phyloP scores from a whole-genome alignment of 768 basidiomycete genomes.

The Suillus tomentosus region DNA sequence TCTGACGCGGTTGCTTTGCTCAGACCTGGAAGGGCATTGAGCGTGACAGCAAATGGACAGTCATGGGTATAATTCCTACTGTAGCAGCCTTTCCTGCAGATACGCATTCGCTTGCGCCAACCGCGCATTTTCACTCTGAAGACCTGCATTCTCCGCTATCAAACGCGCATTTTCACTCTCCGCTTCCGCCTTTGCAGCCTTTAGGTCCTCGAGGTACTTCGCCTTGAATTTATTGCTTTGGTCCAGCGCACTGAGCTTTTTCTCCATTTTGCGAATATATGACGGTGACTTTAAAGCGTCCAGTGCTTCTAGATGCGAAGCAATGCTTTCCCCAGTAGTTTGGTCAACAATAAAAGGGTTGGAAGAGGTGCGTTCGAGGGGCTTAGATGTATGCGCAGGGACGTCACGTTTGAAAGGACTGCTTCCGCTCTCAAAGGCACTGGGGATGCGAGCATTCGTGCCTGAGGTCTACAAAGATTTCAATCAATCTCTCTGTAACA shows the following conservation, averaged over 20 bases:
- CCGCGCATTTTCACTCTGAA: constrained; percentile 19
- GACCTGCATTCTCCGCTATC: constrained; percentile 6
- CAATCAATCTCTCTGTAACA: neutral
- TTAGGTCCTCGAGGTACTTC: constrained; percentile 17
- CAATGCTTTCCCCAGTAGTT: neutral
- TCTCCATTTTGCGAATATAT: constrained; percentile 42
- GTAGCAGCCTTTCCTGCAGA: constrained; percentile 12
- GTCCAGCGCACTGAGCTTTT: constrained; percentile 37
- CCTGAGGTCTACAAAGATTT: constrained; percentile 9
- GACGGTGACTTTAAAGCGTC: constrained; percentile 21
- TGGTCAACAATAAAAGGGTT: neutral
- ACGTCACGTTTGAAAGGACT: constrained; percentile 1
- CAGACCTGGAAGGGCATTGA: constrained; percentile 1
- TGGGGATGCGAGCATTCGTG: neutral
- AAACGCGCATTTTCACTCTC: neutral
- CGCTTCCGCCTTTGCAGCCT: constrained; percentile 2
- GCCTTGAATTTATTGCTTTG: constrained; percentile 38
- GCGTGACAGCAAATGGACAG: neutral
- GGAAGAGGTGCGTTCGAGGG: constrained; percentile 16
- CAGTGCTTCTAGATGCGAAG: constrained; percentile 16
- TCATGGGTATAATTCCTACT: constrained; percentile 1
- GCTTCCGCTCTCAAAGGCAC: neutral
- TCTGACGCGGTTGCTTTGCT: constrained; percentile 10
- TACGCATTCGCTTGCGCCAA: constrained; percentile 19
- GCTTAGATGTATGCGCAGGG: constrained; percentile 14